Evolutionary conservation across 2,329 filamentous ascomycete genomes (phyloP).

Genomic region (Elsinoe ampelina): DNA sequence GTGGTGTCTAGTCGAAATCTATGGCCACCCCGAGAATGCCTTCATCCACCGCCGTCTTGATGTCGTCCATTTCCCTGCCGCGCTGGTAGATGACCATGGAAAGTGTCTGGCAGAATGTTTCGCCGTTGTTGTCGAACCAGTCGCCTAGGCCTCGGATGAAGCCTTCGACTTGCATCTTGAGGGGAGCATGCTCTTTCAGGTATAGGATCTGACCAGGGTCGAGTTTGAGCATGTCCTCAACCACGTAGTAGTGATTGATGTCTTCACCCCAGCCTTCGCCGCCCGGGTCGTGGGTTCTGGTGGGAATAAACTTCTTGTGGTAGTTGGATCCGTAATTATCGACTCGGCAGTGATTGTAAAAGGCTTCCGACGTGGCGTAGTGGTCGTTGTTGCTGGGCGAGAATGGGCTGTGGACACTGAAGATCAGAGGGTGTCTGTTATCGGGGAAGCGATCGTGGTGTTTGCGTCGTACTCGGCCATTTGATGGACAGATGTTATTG

Average conservation of each 20-base stretch:
- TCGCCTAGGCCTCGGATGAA: slow-evolving; percentile 45
- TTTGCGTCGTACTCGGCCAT: slow-evolving; percentile 50
- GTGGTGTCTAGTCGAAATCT: slow-evolving; percentile 15
- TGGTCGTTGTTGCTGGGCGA: slow-evolving; percentile 29
- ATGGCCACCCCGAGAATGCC: slow-evolving; percentile 58
- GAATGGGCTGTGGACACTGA: slow-evolving; percentile 44
- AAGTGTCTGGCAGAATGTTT: slow-evolving; percentile 52
- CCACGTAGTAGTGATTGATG: slow-evolving; percentile 53
- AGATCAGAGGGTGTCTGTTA: slow-evolving; percentile 40
- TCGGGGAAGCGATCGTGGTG: slow-evolving; percentile 49
- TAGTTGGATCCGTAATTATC: slow-evolving; percentile 7
- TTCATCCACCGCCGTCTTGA: slow-evolving; percentile 59
- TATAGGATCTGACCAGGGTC: slow-evolving; percentile 51
- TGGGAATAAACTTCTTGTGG: slow-evolving; percentile 16
- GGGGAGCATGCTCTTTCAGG: slow-evolving; percentile 46
- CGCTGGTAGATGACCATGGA: slow-evolving; percentile 48
- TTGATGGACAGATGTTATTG: slow-evolving; percentile 52
- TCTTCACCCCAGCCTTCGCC: slow-evolving; percentile 58
- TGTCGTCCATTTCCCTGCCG: slow-evolving; percentile 41
- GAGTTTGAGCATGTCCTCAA: slow-evolving; percentile 56
- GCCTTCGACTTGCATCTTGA: slow-evolving; percentile 49
- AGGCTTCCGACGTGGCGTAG: slow-evolving; percentile 16
- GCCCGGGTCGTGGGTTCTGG: slow-evolving; percentile 31
- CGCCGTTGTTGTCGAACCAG: slow-evolving; percentile 56
- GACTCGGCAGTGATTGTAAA: slow-evolving; percentile 9